Conservation (phyloP, 495 filamentous ascomycete genomes). For the Astrothelium subdiscretum region DNA sequence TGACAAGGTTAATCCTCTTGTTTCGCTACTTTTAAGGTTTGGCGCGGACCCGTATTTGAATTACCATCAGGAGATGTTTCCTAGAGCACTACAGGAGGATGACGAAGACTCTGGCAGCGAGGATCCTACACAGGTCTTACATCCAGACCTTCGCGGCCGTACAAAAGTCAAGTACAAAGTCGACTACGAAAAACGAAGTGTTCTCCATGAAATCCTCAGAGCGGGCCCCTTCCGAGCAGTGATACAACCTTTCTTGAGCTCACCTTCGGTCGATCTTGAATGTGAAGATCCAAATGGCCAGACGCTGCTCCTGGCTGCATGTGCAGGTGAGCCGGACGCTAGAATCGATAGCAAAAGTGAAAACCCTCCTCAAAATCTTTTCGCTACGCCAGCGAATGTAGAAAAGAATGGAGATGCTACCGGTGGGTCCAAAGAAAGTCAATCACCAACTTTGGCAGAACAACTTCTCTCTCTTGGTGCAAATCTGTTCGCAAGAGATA, state of each 20-base stretch:
- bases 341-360: neutral
- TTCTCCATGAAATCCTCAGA: slow-evolving; percentile 13
- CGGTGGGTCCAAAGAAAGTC: neutral
- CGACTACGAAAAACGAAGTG: slow-evolving; percentile 23
- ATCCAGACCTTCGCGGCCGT: slow-evolving; percentile 26
- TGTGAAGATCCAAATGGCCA: slow-evolving; percentile 8
- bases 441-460: neutral
- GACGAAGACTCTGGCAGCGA: neutral
- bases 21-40: neutral
- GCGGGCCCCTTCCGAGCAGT: neutral
- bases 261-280: slow-evolving; percentile 7
- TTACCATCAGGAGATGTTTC: neutral
- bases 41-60: neutral
- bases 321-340: neutral
- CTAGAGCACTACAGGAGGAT: neutral
- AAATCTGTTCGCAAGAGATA: neutral
- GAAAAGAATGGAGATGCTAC: neutral
- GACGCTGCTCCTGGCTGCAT: slow-evolving; percentile 15
- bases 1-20: neutral
- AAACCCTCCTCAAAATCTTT: neutral
- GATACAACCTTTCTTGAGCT: slow-evolving; percentile 4
- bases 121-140: neutral
- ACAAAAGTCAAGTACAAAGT: slow-evolving; percentile 33
- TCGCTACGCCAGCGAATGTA: neutral
- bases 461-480: neutral